Percentiles rank a stretch among this genome's conserved stretches.
Conservation (phyloP, 2,329 filamentous ascomycete genomes). For the Colletotrichum incanum region DNA sequence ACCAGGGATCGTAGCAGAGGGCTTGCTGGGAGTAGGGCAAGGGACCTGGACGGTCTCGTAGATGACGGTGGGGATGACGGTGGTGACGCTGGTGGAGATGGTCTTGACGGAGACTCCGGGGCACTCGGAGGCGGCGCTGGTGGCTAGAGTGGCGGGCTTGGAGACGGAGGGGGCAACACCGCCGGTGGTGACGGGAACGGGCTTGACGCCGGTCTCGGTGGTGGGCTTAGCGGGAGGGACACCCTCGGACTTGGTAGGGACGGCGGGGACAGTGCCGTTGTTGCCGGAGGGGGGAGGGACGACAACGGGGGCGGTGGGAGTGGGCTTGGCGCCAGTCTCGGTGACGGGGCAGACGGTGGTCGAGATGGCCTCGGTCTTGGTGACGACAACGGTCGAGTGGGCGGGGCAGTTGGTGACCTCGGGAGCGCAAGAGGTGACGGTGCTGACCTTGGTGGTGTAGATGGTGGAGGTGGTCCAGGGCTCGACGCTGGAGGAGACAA, state of each 20-base stretch:
- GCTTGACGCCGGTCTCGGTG: conserved; percentile 40
- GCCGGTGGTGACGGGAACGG: conserved; percentile 46
- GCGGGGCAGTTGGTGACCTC: conserved; percentile 75
- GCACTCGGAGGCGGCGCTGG: conserved; percentile 43
- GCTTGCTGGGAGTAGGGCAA: conserved; percentile 55
- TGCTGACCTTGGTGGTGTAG: conserved; percentile 72
- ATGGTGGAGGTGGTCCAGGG: conserved; percentile 63
- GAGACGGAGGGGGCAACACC: conserved; percentile 42
- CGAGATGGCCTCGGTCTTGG: conserved; percentile 57
- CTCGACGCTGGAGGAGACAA: conserved; percentile 57
- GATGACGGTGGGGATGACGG: conserved; percentile 69
- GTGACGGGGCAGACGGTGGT: conserved; percentile 61
- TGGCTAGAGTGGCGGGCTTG: conserved; percentile 43
- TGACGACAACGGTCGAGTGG: conserved; percentile 56
- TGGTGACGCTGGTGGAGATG: conserved; percentile 71
- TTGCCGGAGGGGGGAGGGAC: conserved; percentile 50
- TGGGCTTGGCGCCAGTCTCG: conserved; percentile 39
- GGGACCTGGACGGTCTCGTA: conserved; percentile 60
- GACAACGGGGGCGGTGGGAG: conserved; percentile 45
- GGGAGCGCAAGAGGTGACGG: conserved; percentile 74
- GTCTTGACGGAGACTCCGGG: conserved; percentile 62
- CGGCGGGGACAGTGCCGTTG: conserved; percentile 45
- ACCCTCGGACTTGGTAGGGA: conserved; percentile 39
- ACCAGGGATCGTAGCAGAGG: conserved; percentile 47
- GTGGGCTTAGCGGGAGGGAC: conserved; percentile 23